phyloP scores from a whole-genome alignment of 2,329 filamentous ascomycete genomes.

The Fusarium illudens region DNA sequence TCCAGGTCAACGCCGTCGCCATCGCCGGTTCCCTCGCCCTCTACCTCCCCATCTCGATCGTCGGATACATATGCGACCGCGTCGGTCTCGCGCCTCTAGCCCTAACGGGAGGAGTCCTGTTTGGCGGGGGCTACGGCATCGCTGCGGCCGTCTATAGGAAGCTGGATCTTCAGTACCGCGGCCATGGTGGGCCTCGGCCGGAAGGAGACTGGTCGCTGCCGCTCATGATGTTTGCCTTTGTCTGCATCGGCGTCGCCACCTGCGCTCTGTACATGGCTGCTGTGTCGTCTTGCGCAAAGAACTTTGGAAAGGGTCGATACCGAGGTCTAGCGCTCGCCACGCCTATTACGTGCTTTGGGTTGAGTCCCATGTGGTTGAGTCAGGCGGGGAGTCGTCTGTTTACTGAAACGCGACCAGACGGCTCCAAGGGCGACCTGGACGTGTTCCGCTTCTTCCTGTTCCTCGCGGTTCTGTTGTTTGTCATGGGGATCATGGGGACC shows the following conservation, averaged over 20 bases:
- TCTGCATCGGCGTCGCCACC: conserved; percentile 83
- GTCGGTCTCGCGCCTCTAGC: conserved; percentile 82
- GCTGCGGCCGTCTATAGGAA: conserved; percentile 79
- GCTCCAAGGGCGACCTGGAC: conserved; percentile 69
- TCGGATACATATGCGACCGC: conserved; percentile 92
- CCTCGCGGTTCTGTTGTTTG: conserved; percentile 74
- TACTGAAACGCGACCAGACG: conserved; percentile 72
- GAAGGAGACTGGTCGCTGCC: conserved; percentile 72
- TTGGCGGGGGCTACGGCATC: conserved; percentile 82
- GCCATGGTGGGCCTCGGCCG: conserved; percentile 50
- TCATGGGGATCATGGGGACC: conserved; percentile 76
- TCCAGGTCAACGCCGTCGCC: conserved; percentile 89
- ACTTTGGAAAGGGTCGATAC: conserved; percentile 89
- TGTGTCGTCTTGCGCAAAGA: conserved; percentile 97
- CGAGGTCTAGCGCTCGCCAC: conserved; percentile 88
- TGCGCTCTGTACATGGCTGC: conserved; percentile 89
- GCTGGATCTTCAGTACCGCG: conserved; percentile 57
- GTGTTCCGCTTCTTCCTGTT: conserved; percentile 92
- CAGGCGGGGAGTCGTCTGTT: conserved; percentile 84
- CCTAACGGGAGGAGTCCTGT: conserved; percentile 74
- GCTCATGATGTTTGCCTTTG: conserved; percentile 86
- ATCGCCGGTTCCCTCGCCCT: conserved; percentile 87
- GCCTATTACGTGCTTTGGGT: conserved; percentile 90
- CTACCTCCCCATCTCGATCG: conserved; percentile 89
- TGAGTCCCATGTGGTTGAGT: conserved; percentile 96